Base-by-base conservation (phyloP, 192 early-diverging fungal species). In the Rhizoclosmatium sp. region DNA sequence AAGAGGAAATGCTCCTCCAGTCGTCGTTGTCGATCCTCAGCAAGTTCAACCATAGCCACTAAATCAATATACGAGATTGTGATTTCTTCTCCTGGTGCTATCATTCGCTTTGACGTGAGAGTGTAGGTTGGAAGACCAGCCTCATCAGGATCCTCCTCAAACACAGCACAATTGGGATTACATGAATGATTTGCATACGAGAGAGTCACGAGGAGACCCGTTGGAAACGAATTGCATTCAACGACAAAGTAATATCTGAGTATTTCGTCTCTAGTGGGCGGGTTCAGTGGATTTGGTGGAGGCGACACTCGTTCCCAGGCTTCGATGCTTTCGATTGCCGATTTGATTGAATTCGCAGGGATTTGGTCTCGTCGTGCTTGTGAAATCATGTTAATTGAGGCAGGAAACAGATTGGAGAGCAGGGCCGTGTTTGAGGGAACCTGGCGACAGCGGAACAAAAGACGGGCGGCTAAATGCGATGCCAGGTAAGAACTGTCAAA, bases 211-310 rank as follows among this genome's bases (percentile, higher is more conserved):
- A 81, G 48, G 39, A 81, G 49, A 1, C 73, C 80, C 1, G 80
- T 66, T 7, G 80, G 80, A 61, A 81, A 81, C 65, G 80, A 75
- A 59, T 81, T 81, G 73, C 80, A 81, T 56, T 81, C 65, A 7
- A 81, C 40, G 16, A 59, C 68, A 76, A 76, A 81, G 62, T 76
- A 76, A 19, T 77, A 71, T 3, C 78, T 69, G 19, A 80, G 54
- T 3, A 60, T 40, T 3, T 21, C 31, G 48, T 72, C 62, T 60
- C 69, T 66, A 1, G 58, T 41, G n/a, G 58, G 59, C 12, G 47
- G 60, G 10, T 14, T 54, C 4, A 46, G 47, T 47, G 69, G 70
- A 1, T 31, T 5, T 2, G 41, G 65, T 1, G 39, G 31, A 10
- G 42, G 10, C 41, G 65, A 41, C 48, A 0, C 21, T 21, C 40